These are phyloP conservation scores for Phalaenopsis aphrodite DNA, from an alignment of 106 monocot genomes.

Conservation along the genomic window DNA sequence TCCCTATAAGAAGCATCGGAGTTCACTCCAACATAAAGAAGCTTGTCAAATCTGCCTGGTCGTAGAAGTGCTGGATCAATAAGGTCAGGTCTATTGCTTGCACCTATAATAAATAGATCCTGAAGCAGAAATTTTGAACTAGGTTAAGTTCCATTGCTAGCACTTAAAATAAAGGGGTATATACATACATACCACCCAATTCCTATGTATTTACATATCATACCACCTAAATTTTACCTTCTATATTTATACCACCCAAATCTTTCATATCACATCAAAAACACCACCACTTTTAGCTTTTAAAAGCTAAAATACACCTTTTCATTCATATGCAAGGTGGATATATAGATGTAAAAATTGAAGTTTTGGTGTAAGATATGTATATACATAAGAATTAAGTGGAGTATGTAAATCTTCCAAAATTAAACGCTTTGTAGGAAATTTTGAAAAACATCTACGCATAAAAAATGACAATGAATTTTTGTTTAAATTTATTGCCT, in stretches of 20 bases:
- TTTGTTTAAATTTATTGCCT: neutral
- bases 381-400: no score
- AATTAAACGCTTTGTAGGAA: neutral
- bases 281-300: no score
- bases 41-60: constrained; percentile 90
- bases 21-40: constrained; percentile 90
- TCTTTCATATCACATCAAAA: no score
- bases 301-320: no score
- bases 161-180: neutral
- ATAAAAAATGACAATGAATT: neutral
- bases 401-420: no score
- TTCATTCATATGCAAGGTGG: no score
- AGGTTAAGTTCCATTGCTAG: neutral
- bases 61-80: constrained; percentile 89
- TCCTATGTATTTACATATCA: no score
- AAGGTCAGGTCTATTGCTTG: constrained; percentile 92
- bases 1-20: constrained; percentile 75
- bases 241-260: no score
- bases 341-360: no score
- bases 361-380: no score
- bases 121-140: constrained; percentile 10
- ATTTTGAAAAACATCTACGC: neutral
- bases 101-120: constrained; percentile 97
- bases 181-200: no score
- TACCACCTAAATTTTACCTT: no score